Base-by-base conservation (phyloP, 2,329 filamentous ascomycete genomes). In the Acrocalymma vagum region DNA sequence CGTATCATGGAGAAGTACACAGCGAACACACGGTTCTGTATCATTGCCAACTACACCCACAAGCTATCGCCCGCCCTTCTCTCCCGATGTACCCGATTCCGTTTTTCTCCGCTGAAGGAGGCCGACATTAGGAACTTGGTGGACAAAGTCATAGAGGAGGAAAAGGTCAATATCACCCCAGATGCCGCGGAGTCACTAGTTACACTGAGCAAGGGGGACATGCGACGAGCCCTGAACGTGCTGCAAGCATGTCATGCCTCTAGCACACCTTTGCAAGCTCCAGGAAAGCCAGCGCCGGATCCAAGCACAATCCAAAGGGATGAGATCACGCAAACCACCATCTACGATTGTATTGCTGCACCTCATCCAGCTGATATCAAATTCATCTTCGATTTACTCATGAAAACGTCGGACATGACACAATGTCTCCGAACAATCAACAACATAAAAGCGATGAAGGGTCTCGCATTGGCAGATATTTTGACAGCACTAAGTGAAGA, bases 1-100 rank as follows among this genome's bases (percentile, higher is more conserved):
- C 80, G 94, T 31, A 97, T 99, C 65, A 99, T 99, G 94, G 94
- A 99, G 68, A 96, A 96, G 74, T 99, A 99, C 75, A 99, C 94
- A 1, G 89, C 89, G 45, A 99, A 99, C 74, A 96, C 94, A 3
- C 81, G 94, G 36, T 99, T 99, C 75, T 97, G 93, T 75, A 90
- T 99, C 65, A 97, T 99, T 58, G 94, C 94, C 58, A 99, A 99
- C 74, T 99, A 99, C 72, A 94, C 94, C 20, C 94, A 99, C 76
- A 99, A 99, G 72, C 84, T 99, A 25, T 95, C 90, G 9, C 93
- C 94, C 0, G 94, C 94, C 0, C 78, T 99, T 28, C 78, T 99
- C 37, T 97, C 93, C 32, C 80, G 94, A 60, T 99, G 94, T 73
- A 99, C 94, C 8, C 80, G 94, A 24, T 99, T 99, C 71, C 81